Base-by-base conservation (phyloP, 176 grass and related monocot species). In the Elymus sibiricus region DNA sequence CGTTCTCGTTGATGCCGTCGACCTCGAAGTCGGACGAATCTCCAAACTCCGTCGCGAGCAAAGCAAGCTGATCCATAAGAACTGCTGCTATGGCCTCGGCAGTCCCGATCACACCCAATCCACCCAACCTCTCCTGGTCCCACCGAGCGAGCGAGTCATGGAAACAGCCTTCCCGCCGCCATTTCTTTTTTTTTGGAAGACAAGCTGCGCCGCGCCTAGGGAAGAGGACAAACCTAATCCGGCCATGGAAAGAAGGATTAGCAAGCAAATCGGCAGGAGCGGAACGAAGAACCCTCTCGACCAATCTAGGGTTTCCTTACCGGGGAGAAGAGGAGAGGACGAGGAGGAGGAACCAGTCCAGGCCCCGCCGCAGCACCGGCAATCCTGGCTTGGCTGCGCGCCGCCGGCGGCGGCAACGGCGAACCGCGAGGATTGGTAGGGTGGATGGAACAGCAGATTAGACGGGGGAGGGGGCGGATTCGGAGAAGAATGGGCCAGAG, bases 21-120 rank as follows among this genome's bases (percentile, higher is more conserved):
- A 90, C 80, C 74, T 96, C 94, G 34, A 91, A 94, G 85, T 96
- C 97, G 3, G 90, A 99, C 11, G 81, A 82, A 37, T 96, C 92
- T 4, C 80, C 91, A 13, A 98, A 31, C 46, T 95, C 92, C 17
- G 66, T 79, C 3, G 88, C 80, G 29, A 95, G 16, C 0, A 94
- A 64, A 38, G 92, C 91, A 3, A 98, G 81, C 24, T 94, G 91
- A 76, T 94, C 93, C 96, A 98, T 98, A 3, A 82, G 67, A 86
- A 75, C 64, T 7, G 10, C 64, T 5, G 10, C 14, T 38, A 47
- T 22, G 27, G 71, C 3, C 24, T 40, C 15, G 42, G 13, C n/a
- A 76, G 9, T 11, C 24, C 77, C 13, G 26, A 26, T 81, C 26
- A 51, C 75, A 28, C 76, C 46, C 40, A 47, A 58, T 0, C 55